Evolutionary conservation across 257 asterid genomes (phyloP), one percentile per base, ranked within the genome.

Genomic region (Primulina eburnea): DNA sequence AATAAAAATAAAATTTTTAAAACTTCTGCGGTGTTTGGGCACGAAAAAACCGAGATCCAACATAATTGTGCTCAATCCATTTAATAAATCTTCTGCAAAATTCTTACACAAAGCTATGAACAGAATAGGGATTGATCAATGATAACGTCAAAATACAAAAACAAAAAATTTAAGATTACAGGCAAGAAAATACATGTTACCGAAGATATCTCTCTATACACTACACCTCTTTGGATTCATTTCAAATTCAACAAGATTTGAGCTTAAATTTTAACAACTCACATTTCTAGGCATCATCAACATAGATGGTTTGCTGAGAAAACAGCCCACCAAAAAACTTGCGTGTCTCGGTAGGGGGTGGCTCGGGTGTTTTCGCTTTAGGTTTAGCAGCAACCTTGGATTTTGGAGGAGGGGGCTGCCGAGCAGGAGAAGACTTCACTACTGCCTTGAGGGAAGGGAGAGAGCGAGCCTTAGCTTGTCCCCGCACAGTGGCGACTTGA

Each of bases 251-350:
- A 11, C n/a, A 69, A 64, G 55, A 47, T 40, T 18, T 50, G 56
- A 59, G 67, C 71, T 47, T 14, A 43, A 26, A 29, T 34, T 24
- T 33, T 35, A 28, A 37, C 71, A 59, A 52, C 56, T 47, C 30
- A 38, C 67, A 67, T 14, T 56, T 77, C 86, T 74, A 87, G 74
- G 88, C 96, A 73, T 92, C 97, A 75, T 90, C 98, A 6, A 90
- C 81, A 68, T 92, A 92, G 82, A 92, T 90, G 79, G 97, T 92
- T 83, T 92, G 97, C 79, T 92, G 98, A 85, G 85, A 71, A 83
- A 92, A 92, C 76, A 90, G 73, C 24, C 97, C 98, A 1, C 98
- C 97, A 77, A 92, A 90, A 58, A 90, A 83, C 75, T 92, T 87
- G 75, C 95, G 83, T 37, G 85, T 88, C 77, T 92, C 89, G 56